These are phyloP conservation scores for Plenodomus biglobosus DNA, from an alignment of 2,329 filamentous ascomycete genomes.

Conservation along the genomic window DNA sequence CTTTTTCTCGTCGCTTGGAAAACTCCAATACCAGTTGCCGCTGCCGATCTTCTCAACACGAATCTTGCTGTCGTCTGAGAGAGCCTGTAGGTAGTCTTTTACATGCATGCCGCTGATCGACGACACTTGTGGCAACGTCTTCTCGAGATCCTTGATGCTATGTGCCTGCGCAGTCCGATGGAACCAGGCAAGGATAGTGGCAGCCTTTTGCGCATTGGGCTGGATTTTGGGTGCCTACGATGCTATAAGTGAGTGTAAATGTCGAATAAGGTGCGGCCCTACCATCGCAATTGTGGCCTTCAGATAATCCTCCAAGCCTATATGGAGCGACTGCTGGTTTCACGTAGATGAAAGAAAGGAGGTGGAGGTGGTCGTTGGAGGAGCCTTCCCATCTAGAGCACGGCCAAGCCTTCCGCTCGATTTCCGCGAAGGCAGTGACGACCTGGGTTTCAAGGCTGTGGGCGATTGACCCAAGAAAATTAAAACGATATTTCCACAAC, in stretches of 20 bases:
- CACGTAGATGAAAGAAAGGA: not conserved
- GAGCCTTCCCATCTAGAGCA: not conserved
- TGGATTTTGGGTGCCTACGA: conserved; percentile 56
- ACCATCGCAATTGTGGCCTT: not conserved
- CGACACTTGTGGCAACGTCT: conserved; percentile 61
- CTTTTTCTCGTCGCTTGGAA: conserved; percentile 60
- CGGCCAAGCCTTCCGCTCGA: not conserved
- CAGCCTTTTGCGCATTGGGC: conserved; percentile 60
- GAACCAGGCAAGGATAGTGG: conserved; percentile 61
- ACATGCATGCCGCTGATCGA: conserved; percentile 68
- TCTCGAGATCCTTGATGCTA: conserved; percentile 69
- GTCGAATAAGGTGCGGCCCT: not conserved
- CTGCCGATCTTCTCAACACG: conserved; percentile 69
- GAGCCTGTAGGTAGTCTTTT: conserved; percentile 65
- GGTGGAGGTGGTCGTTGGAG: not conserved
- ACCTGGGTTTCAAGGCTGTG: not conserved
- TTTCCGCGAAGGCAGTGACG: not conserved
- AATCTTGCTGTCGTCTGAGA: conserved; percentile 63
- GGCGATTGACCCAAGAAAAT: too few species aligned
- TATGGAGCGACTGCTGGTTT: not conserved
- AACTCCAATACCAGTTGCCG: conserved; percentile 73
- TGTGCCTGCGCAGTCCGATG: conserved; percentile 62
- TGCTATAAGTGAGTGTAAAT: conserved; percentile 9
- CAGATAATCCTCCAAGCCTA: not conserved
- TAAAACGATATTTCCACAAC: not conserved